A percentile compares a stretch with the other conserved stretches of the same genome.
Evolutionary conservation across 805 yeast genomes (phyloP).

Genomic region (Naumovozyma dairenensis): DNA sequence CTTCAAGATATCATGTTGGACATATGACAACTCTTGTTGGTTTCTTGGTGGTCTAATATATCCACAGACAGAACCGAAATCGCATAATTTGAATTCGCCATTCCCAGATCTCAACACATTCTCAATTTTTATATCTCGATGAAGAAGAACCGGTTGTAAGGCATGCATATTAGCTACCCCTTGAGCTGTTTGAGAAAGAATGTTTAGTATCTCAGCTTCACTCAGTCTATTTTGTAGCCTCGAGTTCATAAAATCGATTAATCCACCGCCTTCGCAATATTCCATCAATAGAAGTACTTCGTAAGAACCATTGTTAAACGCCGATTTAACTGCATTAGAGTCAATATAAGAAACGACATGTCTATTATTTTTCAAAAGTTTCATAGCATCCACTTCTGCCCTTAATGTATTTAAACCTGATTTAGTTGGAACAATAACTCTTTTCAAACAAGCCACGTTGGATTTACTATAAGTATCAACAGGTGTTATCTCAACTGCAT

Average conservation of each 20-base stretch:
- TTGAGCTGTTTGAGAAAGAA: constrained; percentile 59
- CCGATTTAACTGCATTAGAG: constrained; percentile 81
- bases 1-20: constrained; percentile 62
- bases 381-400: constrained; percentile 97
- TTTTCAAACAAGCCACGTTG: constrained; percentile 69
- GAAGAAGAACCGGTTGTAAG: constrained; percentile 58
- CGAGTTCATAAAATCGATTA: constrained; percentile 73
- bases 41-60: constrained; percentile 54
- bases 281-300: constrained; percentile 79
- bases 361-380: constrained; percentile 64
- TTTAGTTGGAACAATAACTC: constrained; percentile 91
- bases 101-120: constrained; percentile 57
- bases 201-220: constrained; percentile 57
- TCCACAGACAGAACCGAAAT: constrained; percentile 72
- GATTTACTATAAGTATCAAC: constrained; percentile 43
- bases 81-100: constrained; percentile 61
- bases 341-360: constrained; percentile 87
- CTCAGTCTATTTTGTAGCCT: constrained; percentile 54
- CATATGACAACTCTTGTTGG: constrained; percentile 46
- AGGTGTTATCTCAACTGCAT: constrained; percentile 63
- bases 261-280: constrained; percentile 64
- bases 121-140: constrained; percentile 76
- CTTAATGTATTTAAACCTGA: constrained; percentile 69
- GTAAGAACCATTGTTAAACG: constrained; percentile 43
- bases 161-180: constrained; percentile 76